Conservation (phyloP, 192 early-diverging fungal genomes). For the Coemansia sp. region DNA sequence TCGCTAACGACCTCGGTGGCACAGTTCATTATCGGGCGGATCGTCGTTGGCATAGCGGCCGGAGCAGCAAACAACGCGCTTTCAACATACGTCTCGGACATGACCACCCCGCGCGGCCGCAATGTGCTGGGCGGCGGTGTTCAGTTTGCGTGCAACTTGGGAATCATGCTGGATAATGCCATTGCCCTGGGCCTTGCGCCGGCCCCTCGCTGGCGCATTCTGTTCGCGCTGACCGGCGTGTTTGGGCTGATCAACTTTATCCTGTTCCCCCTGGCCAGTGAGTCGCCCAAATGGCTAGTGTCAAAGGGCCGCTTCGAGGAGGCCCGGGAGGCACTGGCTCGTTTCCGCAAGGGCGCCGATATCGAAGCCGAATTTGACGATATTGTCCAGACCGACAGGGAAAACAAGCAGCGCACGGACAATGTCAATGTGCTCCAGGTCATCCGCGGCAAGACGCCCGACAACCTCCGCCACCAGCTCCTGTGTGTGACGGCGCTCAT, state of each 20-base stretch:
- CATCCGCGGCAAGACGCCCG: constrained; percentile 47
- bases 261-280: constrained; percentile 66
- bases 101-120: constrained; percentile 63
- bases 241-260: constrained; percentile 54
- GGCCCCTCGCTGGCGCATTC: constrained; percentile 64
- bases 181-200: constrained; percentile 56
- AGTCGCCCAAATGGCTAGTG: constrained; percentile 69
- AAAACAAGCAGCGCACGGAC: constrained; percentile 31
- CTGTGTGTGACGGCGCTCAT: constrained; percentile 61
- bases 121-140: constrained; percentile 67
- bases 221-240: constrained; percentile 59
- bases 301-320: constrained; percentile 59
- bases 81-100: constrained; percentile 73
- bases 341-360: constrained; percentile 51
- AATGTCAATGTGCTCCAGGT: constrained; percentile 51
- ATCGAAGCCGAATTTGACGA: constrained; percentile 61
- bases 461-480: constrained; percentile 57
- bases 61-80: constrained; percentile 58
- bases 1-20: constrained; percentile 54
- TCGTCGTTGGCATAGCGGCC: constrained; percentile 65
- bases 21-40: constrained; percentile 68
- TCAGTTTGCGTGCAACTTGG: constrained; percentile 72
- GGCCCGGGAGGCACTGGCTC: constrained; percentile 49
- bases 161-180: constrained; percentile 67
- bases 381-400: constrained; percentile 50